Evolutionary conservation across 2,329 filamentous ascomycete species (phyloP).

Genomic region (Basipetospora chlamydospora): DNA sequence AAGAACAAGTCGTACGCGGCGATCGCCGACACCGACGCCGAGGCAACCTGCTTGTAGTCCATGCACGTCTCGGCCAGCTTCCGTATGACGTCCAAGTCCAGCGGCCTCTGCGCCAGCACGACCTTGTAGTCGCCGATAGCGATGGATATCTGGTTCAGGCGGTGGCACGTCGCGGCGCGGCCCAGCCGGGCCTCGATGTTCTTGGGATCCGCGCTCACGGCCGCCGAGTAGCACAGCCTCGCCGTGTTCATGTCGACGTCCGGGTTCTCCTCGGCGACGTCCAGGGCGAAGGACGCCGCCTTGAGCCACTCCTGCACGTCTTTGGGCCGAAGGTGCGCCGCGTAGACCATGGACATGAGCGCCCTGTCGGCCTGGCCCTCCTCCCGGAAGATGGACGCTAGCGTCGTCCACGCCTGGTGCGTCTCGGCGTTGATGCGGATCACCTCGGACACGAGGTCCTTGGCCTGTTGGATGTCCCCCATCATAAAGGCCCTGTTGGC

Average conservation of each 20-base stretch:
- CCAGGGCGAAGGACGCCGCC: constrained; percentile 42
- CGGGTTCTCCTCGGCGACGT: constrained; percentile 30
- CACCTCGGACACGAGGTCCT: constrained; percentile 44
- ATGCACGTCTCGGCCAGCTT: constrained; percentile 43
- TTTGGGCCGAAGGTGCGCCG: constrained; percentile 48
- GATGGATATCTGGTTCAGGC: constrained; percentile 35
- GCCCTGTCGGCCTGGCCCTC: constrained; percentile 41
- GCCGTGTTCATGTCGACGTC: constrained; percentile 36
- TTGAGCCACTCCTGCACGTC: constrained; percentile 44
- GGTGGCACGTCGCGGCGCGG: constrained; percentile 42
- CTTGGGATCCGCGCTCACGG: constrained; percentile 40
- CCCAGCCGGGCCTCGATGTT: constrained; percentile 44
- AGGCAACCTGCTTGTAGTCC: constrained; percentile 32
- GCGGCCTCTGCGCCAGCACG: constrained; percentile 34
- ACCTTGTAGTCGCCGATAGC: constrained; percentile 43
- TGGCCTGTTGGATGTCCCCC: constrained; percentile 43
- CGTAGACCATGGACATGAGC: constrained; percentile 44
- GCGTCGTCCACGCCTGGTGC: constrained; percentile 47
- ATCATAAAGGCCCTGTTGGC: constrained; percentile 56
- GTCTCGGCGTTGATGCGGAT: constrained; percentile 56
- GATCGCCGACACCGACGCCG: constrained; percentile 24
- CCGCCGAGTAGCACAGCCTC: constrained; percentile 43
- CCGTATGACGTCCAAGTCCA: constrained; percentile 39
- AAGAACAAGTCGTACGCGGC: constrained; percentile 34
- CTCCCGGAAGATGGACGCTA: constrained; percentile 47